Evolutionary conservation across 139 green algal species (phyloP).

Genomic region (Auxenochlorella protothecoides): DNA sequence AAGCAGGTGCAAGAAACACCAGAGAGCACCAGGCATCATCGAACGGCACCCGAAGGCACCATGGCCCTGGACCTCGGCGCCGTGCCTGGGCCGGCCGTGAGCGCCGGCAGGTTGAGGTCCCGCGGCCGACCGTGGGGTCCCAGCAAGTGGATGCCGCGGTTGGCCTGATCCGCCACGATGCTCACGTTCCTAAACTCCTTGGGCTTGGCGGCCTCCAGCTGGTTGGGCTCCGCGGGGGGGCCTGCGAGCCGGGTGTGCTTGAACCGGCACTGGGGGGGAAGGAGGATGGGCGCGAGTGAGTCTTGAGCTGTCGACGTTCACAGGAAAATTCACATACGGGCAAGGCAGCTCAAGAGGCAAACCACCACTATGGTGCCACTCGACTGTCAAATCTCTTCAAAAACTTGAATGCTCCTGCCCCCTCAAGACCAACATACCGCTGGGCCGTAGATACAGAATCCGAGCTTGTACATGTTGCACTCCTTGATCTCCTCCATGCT

Average conservation of each 20-base stretch:
- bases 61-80: too few species aligned
- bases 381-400: too few species aligned
- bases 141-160: constrained; percentile 24
- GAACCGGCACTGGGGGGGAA: constrained; percentile 64
- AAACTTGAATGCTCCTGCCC: too few species aligned
- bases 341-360: background rate
- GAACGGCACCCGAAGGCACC: too few species aligned
- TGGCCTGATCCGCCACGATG: constrained; percentile 65
- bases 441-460: constrained; percentile 94
- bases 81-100: too few species aligned
- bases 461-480: constrained; percentile 98
- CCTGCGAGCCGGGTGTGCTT: constrained; percentile 72
- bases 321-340: background rate
- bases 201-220: constrained; percentile 69
- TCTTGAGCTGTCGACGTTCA: background rate
- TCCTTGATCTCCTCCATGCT: constrained; percentile 90
- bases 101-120: too few species aligned
- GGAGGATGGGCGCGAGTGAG: background rate
- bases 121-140: too few species aligned
- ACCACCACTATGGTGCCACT: too few species aligned
- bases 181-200: constrained; percentile 66
- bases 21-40: too few species aligned
- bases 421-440: constrained; percentile 6
- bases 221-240: constrained; percentile 50
- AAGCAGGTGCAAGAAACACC: background rate